Percentiles rank a stretch among this genome's conserved stretches.
These are phyloP conservation scores for Dactylellina haptotyla DNA, from an alignment of 2,329 filamentous ascomycete genomes.

Conservation along the genomic window DNA sequence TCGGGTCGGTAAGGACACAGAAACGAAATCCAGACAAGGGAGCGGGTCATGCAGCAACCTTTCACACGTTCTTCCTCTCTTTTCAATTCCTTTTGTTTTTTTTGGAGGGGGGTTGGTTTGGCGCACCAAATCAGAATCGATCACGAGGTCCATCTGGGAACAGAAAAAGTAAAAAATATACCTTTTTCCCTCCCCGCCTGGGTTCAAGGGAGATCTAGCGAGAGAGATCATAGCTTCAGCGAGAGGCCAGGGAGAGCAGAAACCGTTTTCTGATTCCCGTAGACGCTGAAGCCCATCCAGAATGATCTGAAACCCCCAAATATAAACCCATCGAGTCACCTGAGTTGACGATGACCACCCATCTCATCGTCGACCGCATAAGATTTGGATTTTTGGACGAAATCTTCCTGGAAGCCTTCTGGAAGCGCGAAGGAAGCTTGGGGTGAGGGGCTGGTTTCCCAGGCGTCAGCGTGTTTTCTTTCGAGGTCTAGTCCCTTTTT, in stretches of 20 bases:
- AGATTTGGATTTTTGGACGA: constrained; percentile 34
- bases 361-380: constrained; percentile 28
- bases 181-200: constrained; percentile 20
- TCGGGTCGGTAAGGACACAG: not conserved
- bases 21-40: constrained; percentile 13
- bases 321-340: constrained; percentile 25
- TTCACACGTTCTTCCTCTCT: constrained; percentile 23
- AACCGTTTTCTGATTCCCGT: not conserved
- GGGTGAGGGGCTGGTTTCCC: not conserved
- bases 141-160: constrained; percentile 54
- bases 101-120: constrained; percentile 18
- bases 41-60: constrained; percentile 41
- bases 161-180: constrained; percentile 48
- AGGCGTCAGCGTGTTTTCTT: not conserved
- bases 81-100: constrained; percentile 5
- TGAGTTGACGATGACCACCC: constrained; percentile 41
- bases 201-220: constrained; percentile 45
- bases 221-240: constrained; percentile 35
- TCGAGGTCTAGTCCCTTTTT: constrained; percentile 2
- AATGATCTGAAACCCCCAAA: constrained; percentile 35
- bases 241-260: not conserved
- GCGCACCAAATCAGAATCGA: constrained; percentile 52
- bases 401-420: constrained; percentile 42
- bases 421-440: constrained; percentile 46
- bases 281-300: constrained; percentile 11